Conservation (phyloP, 2,329 filamentous ascomycete species). For the Sphaerulina populicola region DNA sequence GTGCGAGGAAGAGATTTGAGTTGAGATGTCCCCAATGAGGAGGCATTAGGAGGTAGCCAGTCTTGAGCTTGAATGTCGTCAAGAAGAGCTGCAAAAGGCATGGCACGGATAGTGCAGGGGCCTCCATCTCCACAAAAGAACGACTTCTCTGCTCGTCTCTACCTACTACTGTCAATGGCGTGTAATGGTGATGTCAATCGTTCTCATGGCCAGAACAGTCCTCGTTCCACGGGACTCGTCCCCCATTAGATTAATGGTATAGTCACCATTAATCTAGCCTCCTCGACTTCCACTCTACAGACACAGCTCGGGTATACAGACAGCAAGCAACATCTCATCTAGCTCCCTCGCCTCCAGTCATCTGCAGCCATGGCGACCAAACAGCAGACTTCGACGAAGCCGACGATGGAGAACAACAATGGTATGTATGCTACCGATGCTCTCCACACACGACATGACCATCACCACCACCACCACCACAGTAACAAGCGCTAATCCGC, state of each 20-base stretch:
- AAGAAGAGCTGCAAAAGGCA: neutral
- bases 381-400: slow-evolving; percentile 20
- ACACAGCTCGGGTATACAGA: too few relatives aligned
- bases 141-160: neutral
- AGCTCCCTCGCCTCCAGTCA: too few relatives aligned
- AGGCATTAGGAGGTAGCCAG: too few relatives aligned
- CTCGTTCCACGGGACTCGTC: too few relatives aligned
- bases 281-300: too few relatives aligned
- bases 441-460: neutral
- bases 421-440: slow-evolving; percentile 13
- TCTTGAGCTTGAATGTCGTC: slow-evolving; percentile 3
- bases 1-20: neutral
- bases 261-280: too few relatives aligned
- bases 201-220: neutral
- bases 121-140: neutral
- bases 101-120: neutral
- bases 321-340: too few relatives aligned
- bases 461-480: too few relatives aligned
- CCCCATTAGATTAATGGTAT: too few relatives aligned
- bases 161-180: neutral
- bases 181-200: slow-evolving; percentile 15
- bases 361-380: slow-evolving; percentile 13
- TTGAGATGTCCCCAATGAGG: too few relatives aligned
- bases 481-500: neutral
- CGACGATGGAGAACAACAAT: slow-evolving; percentile 22